Evolutionary conservation across 352 stramenopile species (phyloP), one percentile per base, ranked within the genome.

Genomic region (Phytopythium oedochilum): DNA sequence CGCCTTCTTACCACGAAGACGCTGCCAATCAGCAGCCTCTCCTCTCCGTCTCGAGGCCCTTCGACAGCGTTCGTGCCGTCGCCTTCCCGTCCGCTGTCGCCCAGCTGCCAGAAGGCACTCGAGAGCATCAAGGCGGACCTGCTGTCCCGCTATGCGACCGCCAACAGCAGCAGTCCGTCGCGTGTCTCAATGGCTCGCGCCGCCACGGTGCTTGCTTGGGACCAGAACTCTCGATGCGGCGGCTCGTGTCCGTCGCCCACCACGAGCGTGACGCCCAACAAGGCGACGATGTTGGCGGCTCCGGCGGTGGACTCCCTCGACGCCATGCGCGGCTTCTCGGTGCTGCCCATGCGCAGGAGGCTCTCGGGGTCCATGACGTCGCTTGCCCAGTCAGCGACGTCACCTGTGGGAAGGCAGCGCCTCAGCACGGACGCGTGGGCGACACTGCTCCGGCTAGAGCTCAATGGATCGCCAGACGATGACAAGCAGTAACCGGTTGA

Each of bases 41-140:
- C 49, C 9, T 32, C 32, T 31, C 29, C 49, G 1, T 39, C n/a
- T 29, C 29, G 51, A 44, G 39, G 3, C 2, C n/a, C 14, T 20
- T 22, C 49, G 11, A 32, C 61, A 1, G 11, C 32, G 9, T 61
- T 58, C n/a, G 57, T 62, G 58, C 39, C 47, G 6, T 59, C 66
- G 9, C 46, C 59, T 18, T 58, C 55, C 26, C 52, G 35, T 8
- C 39, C 67, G 17, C 47, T 71, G 40, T 83, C 74, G 10, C 66
- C 71, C 1, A 75, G 66, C 34, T 76, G 67, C 5, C 60, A 78
- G 36, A 55, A 78, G 52, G 58, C 76, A 25, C 59, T 85, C 38
- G 69, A 80, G 42, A 64, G 78, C 18, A 78, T 83, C 35, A 61
- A 65, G 14, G 60, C 69, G 29, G 69, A 82, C 22, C 62, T 84